Evolutionary conservation across 352 stramenopile species (phyloP).

Genomic region (Globisporangium splendens): DNA sequence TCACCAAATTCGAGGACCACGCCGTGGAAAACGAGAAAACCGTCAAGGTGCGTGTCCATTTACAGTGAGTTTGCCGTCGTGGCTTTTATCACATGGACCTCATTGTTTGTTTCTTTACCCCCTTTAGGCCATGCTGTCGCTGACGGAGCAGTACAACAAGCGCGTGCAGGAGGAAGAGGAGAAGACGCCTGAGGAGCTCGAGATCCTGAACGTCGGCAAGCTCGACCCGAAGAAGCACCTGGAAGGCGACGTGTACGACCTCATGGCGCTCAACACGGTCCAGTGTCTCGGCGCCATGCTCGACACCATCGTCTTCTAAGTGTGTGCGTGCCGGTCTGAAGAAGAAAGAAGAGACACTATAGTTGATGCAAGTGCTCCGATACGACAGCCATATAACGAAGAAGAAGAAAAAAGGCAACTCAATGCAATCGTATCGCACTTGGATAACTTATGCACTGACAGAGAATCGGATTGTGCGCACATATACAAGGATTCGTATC

Average conservation of each 20-base stretch:
- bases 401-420: not conserved
- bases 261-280: slow-evolving; percentile 98
- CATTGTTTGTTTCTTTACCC: not conserved
- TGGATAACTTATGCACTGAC: not conserved
- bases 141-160: slow-evolving; percentile 97
- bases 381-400: not conserved
- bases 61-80: too few relatives aligned
- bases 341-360: not conserved
- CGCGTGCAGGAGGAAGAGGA: slow-evolving; percentile 94
- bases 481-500: not conserved
- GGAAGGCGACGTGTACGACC: slow-evolving; percentile 93
- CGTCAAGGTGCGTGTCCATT: slow-evolving; percentile 67
- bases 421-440: not conserved
- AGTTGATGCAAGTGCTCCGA: not conserved
- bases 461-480: not conserved
- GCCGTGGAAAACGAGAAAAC: slow-evolving; percentile 90
- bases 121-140: slow-evolving; percentile 87
- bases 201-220: slow-evolving; percentile 98
- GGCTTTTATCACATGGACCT: not conserved
- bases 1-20: slow-evolving; percentile 96
- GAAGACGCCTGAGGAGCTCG: slow-evolving; percentile 96
- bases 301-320: slow-evolving; percentile 98
- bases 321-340: not conserved
- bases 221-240: slow-evolving; percentile 93
- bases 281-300: slow-evolving; percentile 98